These are phyloP conservation scores for Colletotrichum sp. DNA, from an alignment of 2,329 filamentous ascomycete species.

Conservation along the genomic window DNA sequence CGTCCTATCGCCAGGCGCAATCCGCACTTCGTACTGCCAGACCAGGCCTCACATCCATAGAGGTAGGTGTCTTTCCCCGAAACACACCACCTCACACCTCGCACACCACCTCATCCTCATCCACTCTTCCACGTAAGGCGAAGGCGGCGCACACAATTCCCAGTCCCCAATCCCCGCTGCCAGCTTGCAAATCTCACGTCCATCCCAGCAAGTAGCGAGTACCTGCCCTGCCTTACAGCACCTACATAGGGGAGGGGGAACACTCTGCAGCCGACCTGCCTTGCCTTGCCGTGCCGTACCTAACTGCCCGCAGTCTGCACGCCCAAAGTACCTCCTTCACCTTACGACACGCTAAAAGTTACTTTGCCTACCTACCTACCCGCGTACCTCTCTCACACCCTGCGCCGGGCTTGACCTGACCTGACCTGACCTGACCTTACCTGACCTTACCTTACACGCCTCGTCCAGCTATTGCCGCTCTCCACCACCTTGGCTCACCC, in stretches of 20 bases:
- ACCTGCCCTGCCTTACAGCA: not conserved
- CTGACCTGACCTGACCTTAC: not conserved
- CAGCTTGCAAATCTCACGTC: not conserved
- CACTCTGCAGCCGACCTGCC: not conserved
- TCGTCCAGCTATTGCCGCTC: slow-evolving; percentile 20
- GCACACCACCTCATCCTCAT: not conserved
- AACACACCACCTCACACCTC: slow-evolving; percentile 4
- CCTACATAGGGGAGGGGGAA: not conserved
- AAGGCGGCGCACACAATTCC: not conserved
- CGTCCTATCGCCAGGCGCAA: not conserved
- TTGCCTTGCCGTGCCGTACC: not conserved
- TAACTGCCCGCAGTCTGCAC: not conserved
- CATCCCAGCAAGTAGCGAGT: not conserved
- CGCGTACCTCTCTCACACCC: not conserved
- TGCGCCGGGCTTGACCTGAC: not conserved
- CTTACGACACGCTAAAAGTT: not conserved
- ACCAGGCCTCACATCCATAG: not conserved
- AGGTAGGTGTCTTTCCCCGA: slow-evolving; percentile 18
- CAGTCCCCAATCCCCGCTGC: not conserved
- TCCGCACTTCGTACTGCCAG: not conserved
- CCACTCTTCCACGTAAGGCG: not conserved
- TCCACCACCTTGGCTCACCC: slow-evolving; percentile 14
- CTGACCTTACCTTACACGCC: slow-evolving; percentile 5
- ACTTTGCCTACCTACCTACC: not conserved
- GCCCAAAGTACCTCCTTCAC: not conserved